Evolutionary conservation across 495 filamentous ascomycete genomes (phyloP).

Genomic region (Aspergillus incahuasiensis): DNA sequence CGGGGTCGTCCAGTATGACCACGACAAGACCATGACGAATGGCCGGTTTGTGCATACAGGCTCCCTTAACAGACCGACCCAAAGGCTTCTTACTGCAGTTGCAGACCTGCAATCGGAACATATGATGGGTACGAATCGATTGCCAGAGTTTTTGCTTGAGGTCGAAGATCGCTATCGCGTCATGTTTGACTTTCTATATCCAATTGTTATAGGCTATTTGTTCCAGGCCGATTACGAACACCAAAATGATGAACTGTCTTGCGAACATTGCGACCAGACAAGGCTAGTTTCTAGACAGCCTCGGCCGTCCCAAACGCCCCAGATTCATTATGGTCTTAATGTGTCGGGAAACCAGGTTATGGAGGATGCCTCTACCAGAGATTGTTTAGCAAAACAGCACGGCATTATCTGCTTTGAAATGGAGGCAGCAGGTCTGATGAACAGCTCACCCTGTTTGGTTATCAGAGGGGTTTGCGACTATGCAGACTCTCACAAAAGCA

Average conservation of each 20-base stretch:
- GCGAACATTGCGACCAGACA: constrained; percentile 17
- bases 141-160: not conserved
- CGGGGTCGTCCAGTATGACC: constrained; percentile 36
- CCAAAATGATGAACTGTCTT: not conserved
- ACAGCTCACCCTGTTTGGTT: constrained; percentile 23
- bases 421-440: constrained; percentile 44
- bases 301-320: constrained; percentile 4
- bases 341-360: constrained; percentile 21
- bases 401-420: constrained; percentile 43
- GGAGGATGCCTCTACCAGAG: constrained; percentile 8
- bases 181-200: not conserved
- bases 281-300: constrained; percentile 3
- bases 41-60: constrained; percentile 33
- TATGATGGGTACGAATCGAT: constrained; percentile 1
- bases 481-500: constrained; percentile 33
- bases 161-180: not conserved
- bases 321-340: constrained; percentile 19
- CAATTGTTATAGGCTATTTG: not conserved
- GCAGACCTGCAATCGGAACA: not conserved
- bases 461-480: constrained; percentile 37
- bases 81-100: constrained; percentile 17
- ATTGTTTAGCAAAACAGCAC: constrained; percentile 15
- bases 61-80: constrained; percentile 29
- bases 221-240: not conserved
- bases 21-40: constrained; percentile 30